phyloP scores from a whole-genome alignment of 2,329 filamentous ascomycete genomes.

The Alternaria novae-zelandiae region DNA sequence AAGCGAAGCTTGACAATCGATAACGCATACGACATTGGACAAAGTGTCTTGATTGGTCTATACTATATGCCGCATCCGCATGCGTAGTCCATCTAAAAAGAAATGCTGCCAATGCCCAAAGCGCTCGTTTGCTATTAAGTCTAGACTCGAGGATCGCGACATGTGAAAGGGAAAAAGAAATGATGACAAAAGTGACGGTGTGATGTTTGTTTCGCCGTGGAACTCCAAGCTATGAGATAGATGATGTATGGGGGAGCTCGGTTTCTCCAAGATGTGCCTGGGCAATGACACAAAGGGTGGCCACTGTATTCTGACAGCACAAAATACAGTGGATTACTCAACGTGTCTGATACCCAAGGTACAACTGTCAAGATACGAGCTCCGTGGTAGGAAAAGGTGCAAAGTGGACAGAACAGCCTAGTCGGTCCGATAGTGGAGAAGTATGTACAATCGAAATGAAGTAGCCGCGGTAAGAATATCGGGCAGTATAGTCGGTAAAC shows the following conservation, averaged over 20 bases:
- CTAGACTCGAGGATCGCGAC: not conserved
- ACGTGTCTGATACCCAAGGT: not conserved
- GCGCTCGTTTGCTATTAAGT: slow-evolving; percentile 1
- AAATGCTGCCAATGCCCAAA: not conserved
- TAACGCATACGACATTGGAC: not conserved
- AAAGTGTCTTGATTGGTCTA: slow-evolving; percentile 15
- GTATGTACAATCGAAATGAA: slow-evolving; percentile 16
- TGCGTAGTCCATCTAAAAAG: slow-evolving; percentile 1
- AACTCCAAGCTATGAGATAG: slow-evolving; percentile 17
- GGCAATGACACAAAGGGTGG: not conserved
- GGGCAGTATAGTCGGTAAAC: not conserved
- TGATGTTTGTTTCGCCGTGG: slow-evolving; percentile 5
- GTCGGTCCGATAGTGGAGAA: slow-evolving; percentile 14
- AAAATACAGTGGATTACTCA: not conserved
- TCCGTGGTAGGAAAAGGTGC: not conserved
- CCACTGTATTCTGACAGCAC: not conserved
- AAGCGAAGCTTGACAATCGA: not conserved
- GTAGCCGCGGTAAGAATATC: not conserved
- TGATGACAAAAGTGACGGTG: not conserved
- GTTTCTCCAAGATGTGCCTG: not conserved
- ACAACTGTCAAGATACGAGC: not conserved
- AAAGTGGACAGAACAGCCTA: not conserved
- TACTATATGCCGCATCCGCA: slow-evolving; percentile 7
- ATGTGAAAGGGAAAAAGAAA: not conserved
- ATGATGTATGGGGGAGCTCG: not conserved